Evolutionary conservation across 208 protist species (phyloP), one percentile per base, ranked within the genome.

Genomic region (Crithidia thermophila): DNA sequence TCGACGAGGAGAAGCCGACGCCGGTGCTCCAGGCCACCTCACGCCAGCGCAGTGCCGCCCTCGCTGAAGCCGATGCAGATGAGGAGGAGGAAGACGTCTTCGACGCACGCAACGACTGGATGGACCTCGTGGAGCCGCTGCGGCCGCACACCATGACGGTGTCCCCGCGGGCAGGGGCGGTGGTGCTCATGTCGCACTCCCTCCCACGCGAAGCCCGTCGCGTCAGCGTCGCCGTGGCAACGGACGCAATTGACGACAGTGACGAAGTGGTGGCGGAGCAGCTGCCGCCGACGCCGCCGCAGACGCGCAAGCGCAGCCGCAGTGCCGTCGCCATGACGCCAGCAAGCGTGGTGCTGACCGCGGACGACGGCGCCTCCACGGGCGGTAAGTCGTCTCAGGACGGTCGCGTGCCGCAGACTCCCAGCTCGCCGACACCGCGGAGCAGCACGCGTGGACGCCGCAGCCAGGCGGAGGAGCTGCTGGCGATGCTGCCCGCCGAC

Each of bases 401-500:
- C 2, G 58, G 42, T 8, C 10, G 30, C 31, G 31, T 51, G 21
- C 27, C 40, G 23, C 36, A 65, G 45, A 75, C 69, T 21, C 69
- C 69, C 1, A 59, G 27, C 39, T 56, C 61, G 11, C 57, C 58
- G 68, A 81, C 69, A 21, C 60, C 68, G 1, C 45, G 50, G 18
- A 75, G 75, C 45, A 67, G 58, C 25, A 33, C 64, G 33, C 67
- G 75, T 5, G 71, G 72, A 1, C 75, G 79, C 16, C 68, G 70
- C 21, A 82, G 75, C 14, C 66, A 75, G 57, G 60, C 72, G 14
- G 73, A 79, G 63, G 55, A 75, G 59, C 59, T 87, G 5, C 31
- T 87, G 36, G 77, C 79, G 9, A 83, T 87, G 73, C 62, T 87
- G 27, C 81, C 81, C 0, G 52, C 45, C 4, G 72, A 82, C n/a